Evolutionary conservation across 345 rosid species (phyloP).

Genomic region (Sisymbrium altissimum): DNA sequence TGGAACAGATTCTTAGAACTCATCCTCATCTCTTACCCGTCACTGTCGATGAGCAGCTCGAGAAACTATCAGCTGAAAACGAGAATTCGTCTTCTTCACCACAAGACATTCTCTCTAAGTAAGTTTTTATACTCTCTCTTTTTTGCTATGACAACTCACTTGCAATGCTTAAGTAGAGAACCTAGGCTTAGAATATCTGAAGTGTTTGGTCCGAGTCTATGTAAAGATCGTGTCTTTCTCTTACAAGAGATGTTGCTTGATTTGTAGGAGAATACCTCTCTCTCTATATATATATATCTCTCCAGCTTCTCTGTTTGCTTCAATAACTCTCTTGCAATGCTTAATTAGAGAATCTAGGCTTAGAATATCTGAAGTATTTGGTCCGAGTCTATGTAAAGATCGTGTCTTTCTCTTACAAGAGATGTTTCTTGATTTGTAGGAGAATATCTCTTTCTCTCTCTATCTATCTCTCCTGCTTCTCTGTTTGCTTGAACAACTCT

Average conservation of each 20-base stretch:
- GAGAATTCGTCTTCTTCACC: conserved; percentile 41
- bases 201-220: neutral
- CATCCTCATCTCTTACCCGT: conserved; percentile 86
- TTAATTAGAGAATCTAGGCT: too few species aligned
- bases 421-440: too few species aligned
- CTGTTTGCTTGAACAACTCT: too few species aligned
- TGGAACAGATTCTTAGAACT: conserved; percentile 69
- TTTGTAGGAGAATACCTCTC: conserved; percentile 75
- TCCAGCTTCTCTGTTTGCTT: too few species aligned
- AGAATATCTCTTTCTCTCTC: too few species aligned
- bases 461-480: too few species aligned
- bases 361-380: too few species aligned
- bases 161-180: neutral
- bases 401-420: too few species aligned
- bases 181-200: neutral
- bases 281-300: too few species aligned
- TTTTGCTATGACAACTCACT: neutral
- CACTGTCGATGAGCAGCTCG: conserved; percentile 87
- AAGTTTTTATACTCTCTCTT: neutral
- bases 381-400: too few species aligned
- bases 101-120: conserved; percentile 73
- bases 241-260: neutral
- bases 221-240: neutral
- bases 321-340: too few species aligned
- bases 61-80: conserved; percentile 61